These are phyloP conservation scores for Pichia membranifaciens DNA, from an alignment of 805 yeast species.

Conservation along the genomic window DNA sequence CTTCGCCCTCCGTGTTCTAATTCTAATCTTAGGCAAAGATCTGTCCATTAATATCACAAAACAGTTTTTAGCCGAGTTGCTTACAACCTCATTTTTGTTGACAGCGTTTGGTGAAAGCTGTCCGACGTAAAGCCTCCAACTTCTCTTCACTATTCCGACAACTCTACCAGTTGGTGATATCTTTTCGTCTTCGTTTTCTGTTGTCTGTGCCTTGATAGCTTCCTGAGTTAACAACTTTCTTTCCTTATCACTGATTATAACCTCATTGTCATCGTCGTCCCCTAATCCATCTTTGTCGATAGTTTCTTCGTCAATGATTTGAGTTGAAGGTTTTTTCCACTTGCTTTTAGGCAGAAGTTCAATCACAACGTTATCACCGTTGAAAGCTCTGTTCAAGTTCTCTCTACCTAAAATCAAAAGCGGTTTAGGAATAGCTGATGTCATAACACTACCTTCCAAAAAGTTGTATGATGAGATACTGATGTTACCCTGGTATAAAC, in stretches of 20 bases:
- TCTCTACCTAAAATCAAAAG: constrained; percentile 76
- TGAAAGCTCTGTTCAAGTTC: constrained; percentile 82
- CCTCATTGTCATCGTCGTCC: constrained; percentile 42
- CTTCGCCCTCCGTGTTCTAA: constrained; percentile 78
- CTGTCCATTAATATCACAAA: constrained; percentile 87
- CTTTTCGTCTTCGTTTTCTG: constrained; percentile 37
- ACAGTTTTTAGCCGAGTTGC: constrained; percentile 69
- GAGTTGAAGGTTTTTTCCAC: constrained; percentile 83
- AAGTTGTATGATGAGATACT: constrained; percentile 80
- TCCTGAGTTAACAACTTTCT: constrained; percentile 69
- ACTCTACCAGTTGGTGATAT: constrained; percentile 91
- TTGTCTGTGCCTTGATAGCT: constrained; percentile 55
- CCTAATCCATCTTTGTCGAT: constrained; percentile 56
- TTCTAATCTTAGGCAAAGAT: constrained; percentile 78
- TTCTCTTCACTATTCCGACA: constrained; percentile 81
- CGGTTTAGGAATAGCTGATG: constrained; percentile 73
- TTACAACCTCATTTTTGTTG: constrained; percentile 40
- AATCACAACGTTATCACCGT: constrained; percentile 86
- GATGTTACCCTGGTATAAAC: constrained; percentile 79
- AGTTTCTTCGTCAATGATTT: constrained; percentile 69
- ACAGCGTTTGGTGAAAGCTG: constrained; percentile 79
- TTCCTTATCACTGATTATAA: constrained; percentile 59
- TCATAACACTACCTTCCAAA: constrained; percentile 76
- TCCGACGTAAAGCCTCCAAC: constrained; percentile 96
- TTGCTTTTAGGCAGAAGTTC: constrained; percentile 78